A percentile compares a stretch with the other conserved stretches of the same genome.
Conservation (phyloP, 2,329 filamentous ascomycete species). For the Fusarium dimerum region DNA sequence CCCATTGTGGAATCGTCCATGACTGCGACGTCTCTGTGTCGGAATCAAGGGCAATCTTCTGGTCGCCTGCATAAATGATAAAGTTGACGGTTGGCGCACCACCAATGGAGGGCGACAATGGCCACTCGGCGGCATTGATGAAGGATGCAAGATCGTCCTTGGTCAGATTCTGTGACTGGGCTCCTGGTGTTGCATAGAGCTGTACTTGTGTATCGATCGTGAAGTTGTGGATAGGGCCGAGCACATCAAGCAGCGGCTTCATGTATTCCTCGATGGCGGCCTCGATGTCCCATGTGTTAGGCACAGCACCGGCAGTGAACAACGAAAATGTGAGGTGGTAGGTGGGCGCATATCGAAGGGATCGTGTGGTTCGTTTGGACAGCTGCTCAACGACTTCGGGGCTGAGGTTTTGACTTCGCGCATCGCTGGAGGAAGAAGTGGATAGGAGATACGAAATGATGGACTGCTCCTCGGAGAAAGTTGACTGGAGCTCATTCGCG, state of each 20-base stretch:
- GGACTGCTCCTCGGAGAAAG: conserved; percentile 87
- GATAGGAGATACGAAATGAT: conserved; percentile 77
- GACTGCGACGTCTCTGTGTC: conserved; percentile 56
- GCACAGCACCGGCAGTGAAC: conserved; percentile 76
- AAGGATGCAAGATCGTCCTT: conserved; percentile 91
- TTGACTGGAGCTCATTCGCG: conserved; percentile 71
- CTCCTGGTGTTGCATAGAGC: conserved; percentile 77
- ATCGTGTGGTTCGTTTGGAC: conserved; percentile 74
- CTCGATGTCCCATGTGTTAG: conserved; percentile 91
- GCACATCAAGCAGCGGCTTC: conserved; percentile 74
- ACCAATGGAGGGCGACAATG: conserved; percentile 89
- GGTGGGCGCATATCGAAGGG: conserved; percentile 87
- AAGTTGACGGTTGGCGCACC: conserved; percentile 95
- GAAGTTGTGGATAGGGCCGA: conserved; percentile 87
- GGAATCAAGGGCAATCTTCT: conserved; percentile 61
- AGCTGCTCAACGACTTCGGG: conserved; percentile 57
- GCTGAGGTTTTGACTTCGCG: conserved; percentile 46
- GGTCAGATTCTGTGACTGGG: conserved; percentile 64
- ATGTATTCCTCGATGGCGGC: conserved; percentile 79
- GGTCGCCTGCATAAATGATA: conserved; percentile 82
- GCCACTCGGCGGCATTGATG: conserved; percentile 98
- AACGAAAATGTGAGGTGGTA: conserved; percentile 97
- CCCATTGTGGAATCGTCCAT: conserved; percentile 97
- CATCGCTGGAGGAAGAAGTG: conserved; percentile 49
- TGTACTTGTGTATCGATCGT: conserved; percentile 96